phyloP scores from a whole-genome alignment of 805 yeast species.

The Spathaspora arborariae region DNA sequence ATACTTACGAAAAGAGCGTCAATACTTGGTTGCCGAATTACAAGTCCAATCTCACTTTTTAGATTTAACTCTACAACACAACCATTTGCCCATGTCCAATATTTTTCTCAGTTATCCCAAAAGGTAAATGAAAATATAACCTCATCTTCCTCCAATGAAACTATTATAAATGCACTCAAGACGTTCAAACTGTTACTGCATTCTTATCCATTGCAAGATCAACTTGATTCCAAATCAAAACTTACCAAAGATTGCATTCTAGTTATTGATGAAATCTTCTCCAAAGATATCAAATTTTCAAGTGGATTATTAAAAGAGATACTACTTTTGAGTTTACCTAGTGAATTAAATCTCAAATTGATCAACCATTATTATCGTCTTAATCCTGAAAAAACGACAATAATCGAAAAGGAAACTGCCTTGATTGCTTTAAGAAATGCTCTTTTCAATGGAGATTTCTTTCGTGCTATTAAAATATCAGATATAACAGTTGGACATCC shows the following conservation, averaged over 20 bases:
- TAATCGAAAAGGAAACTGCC: conserved; percentile 38
- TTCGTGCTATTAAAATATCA: conserved; percentile 52
- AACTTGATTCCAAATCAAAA: conserved; percentile 8
- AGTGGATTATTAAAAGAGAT: conserved; percentile 22
- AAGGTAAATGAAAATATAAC: conserved; percentile 4
- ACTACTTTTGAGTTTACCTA: conserved; percentile 32
- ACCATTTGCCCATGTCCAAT: conserved; percentile 4
- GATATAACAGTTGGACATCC: conserved; percentile 59
- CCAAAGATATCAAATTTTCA: conserved; percentile 14
- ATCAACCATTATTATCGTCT: conserved; percentile 23
- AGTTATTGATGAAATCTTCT: conserved; percentile 7
- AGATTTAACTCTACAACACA: conserved; percentile 4
- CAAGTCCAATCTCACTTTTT: not conserved
- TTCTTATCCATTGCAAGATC: conserved; percentile 5
- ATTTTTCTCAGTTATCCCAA: conserved; percentile 3
- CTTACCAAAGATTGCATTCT: conserved; percentile 3
- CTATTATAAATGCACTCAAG: conserved; percentile 5
- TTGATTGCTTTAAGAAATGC: conserved; percentile 62
- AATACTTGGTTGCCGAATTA: not conserved
- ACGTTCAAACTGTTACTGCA: conserved; percentile 2
- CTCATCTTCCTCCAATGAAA: conserved; percentile 2
- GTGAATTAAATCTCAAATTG: conserved; percentile 23
- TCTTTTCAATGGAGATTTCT: conserved; percentile 55
- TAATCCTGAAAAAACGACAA: conserved; percentile 16
- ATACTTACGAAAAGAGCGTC: not conserved